These are phyloP conservation scores for Andalucia godoyi DNA, from an alignment of 78 protist species.

Conservation along the genomic window DNA sequence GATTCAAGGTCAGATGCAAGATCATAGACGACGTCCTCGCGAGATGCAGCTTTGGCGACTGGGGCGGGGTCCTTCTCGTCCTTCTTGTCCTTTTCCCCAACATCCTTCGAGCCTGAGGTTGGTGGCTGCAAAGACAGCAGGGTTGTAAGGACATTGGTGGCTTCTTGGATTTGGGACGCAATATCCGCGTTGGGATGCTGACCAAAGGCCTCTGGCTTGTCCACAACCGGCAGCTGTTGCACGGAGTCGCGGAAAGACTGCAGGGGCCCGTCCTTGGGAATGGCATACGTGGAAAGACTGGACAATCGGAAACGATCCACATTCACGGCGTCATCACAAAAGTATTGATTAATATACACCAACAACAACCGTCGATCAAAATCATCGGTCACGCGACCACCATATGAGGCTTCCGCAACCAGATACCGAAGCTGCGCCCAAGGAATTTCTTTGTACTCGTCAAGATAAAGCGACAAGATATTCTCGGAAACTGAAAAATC, in stretches of 20 bases:
- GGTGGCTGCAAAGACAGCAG: slow-evolving; percentile 62
- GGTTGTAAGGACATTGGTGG: slow-evolving; percentile 37
- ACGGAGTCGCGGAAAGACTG: slow-evolving; percentile 41
- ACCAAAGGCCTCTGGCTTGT: slow-evolving; percentile 76
- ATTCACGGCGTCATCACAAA: slow-evolving; percentile 16
- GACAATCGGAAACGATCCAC: slow-evolving; percentile 31
- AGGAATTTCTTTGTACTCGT: slow-evolving; percentile 48
- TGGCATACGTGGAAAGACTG: slow-evolving; percentile 19
- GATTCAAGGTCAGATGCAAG: slow-evolving; percentile 3
- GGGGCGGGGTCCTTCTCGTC: neutral
- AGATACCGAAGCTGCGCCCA: slow-evolving; percentile 63
- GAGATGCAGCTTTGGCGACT: too few species aligned
- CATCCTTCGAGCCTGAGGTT: neutral
- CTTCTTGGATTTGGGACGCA: slow-evolving; percentile 45
- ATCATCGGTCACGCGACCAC: slow-evolving; percentile 86
- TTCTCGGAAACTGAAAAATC: slow-evolving; percentile 61
- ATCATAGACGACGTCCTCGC: slow-evolving; percentile 22
- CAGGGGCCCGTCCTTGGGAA: slow-evolving; percentile 56
- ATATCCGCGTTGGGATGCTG: slow-evolving; percentile 86
- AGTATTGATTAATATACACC: slow-evolving; percentile 48
- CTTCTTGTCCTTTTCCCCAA: neutral
- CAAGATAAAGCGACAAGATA: slow-evolving; percentile 29
- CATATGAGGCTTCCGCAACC: slow-evolving; percentile 75
- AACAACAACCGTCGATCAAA: slow-evolving; percentile 60
- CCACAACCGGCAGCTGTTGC: slow-evolving; percentile 40